phyloP scores from a whole-genome alignment of 2,329 filamentous ascomycete species.

The Pleoardoris graminearum region DNA sequence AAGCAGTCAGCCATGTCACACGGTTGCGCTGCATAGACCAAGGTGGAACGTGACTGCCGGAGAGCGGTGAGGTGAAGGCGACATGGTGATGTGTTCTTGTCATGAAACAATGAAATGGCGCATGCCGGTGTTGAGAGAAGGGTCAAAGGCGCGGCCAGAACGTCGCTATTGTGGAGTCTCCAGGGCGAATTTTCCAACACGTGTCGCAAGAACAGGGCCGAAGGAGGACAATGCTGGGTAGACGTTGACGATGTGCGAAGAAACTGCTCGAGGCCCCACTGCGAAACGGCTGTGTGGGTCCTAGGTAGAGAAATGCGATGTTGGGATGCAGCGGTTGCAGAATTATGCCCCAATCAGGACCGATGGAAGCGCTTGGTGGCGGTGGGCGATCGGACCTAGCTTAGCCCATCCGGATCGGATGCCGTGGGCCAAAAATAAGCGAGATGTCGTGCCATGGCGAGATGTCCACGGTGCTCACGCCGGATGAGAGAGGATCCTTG shows the following conservation, averaged over 20 bases:
- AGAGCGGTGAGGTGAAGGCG: neutral
- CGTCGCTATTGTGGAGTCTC: neutral
- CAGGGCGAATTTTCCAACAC: neutral
- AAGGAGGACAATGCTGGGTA: neutral
- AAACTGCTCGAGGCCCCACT: conserved; percentile 1
- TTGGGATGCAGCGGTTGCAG: conserved; percentile 25
- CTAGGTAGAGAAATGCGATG: neutral
- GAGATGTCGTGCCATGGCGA: conserved; percentile 25
- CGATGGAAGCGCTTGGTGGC: neutral
- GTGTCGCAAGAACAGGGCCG: neutral
- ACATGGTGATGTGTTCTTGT: neutral
- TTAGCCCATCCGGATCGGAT: conserved; percentile 1
- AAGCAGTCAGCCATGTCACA: neutral
- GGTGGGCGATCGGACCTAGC: conserved; percentile 12
- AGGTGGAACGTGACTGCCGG: neutral
- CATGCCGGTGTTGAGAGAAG: neutral
- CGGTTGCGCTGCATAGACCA: neutral
- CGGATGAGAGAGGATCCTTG: too few relatives aligned
- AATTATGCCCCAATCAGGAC: conserved; percentile 23
- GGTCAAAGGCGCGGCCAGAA: neutral
- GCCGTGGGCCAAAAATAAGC: conserved; percentile 22
- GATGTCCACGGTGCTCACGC: neutral
- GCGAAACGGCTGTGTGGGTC: conserved; percentile 7
- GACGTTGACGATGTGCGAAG: conserved; percentile 5
- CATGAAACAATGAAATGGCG: conserved; percentile 2